Conservation (phyloP, 1,284 basidiomycete genomes). For the Ceratobasidium papillatum region DNA sequence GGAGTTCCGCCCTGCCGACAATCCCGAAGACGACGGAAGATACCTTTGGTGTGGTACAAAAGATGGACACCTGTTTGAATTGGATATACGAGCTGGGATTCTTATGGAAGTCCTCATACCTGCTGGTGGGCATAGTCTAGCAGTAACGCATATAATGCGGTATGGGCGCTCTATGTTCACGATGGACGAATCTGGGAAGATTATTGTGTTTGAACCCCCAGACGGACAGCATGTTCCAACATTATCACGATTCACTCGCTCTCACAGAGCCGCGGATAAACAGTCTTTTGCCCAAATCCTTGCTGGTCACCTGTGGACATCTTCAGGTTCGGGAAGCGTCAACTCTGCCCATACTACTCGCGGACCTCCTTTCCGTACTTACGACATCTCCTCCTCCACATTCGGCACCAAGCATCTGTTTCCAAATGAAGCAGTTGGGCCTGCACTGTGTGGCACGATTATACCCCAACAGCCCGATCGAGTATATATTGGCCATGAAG, state of each 20-base stretch:
- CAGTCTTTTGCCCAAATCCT: constrained; percentile 80
- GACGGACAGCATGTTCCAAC: constrained; percentile 51
- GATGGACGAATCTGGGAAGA: constrained; percentile 84
- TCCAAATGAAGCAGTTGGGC: constrained; percentile 63
- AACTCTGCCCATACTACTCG: constrained; percentile 52
- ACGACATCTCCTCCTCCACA: constrained; percentile 66
- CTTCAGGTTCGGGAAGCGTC: constrained; percentile 47
- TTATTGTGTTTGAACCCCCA: constrained; percentile 70
- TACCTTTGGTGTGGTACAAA: constrained; percentile 88
- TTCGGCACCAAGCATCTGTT: constrained; percentile 31
- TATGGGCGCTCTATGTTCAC: constrained; percentile 74
- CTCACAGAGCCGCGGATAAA: constrained; percentile 74
- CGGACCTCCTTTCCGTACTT: constrained; percentile 79
- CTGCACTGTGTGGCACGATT: constrained; percentile 82
- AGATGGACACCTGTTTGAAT: constrained; percentile 84
- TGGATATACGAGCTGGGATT: constrained; percentile 71
- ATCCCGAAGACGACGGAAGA: constrained; percentile 53
- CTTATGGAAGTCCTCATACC: constrained; percentile 66
- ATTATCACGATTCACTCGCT: constrained; percentile 62
- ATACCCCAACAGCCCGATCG: constrained; percentile 71
- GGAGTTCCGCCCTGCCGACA: constrained; percentile 69
- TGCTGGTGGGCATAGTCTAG: constrained; percentile 64
- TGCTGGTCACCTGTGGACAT: constrained; percentile 81
- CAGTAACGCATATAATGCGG: constrained; percentile 77
- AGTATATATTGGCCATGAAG: constrained; percentile 94